Evolutionary conservation across 2,329 filamentous ascomycete genomes (phyloP), one percentile per base, ranked within the genome.

Genomic region (Dothistroma pini): DNA sequence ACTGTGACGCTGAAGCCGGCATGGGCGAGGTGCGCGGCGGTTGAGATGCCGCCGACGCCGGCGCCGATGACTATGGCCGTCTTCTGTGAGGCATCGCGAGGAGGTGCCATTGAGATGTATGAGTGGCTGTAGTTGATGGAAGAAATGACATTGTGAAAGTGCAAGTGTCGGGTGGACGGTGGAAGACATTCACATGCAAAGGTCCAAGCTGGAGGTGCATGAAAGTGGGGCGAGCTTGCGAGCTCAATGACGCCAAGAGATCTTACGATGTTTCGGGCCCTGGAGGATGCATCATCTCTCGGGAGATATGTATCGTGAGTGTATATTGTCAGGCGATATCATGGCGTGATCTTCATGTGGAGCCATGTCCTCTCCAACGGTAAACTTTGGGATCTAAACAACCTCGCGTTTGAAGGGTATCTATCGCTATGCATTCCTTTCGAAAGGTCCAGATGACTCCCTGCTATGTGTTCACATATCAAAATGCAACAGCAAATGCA

Each of bases 1-100:
- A 91, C 86, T 0, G 87, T 91, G n/a, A 91, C 89, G 35, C 81
- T 73, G 72, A 88, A 86, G 44, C 89, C 89, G 1, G 87, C 83
- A 70, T 87, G 87, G 54, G 87, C 86, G 11, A 91, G 83, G 51
- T 89, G 84, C 1, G 89, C 88, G 59, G 89, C 70, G 1, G 85
- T 86, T n/a, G 87, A 83, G 48, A 90, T 84, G 61, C 89, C 89
- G 55, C 89, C 89, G 51, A 85, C 85, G 61, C 89, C 89, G 32
- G 89, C 88, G 64, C 88, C 83, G 60, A 85, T 77, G 31, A 86
- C 75, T 47, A 85, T 78, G 29, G 80, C 83, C 49, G 76, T 83
- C 70, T 79, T 81, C 19, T 25, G 57, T 25, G 22, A 32, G 31
- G 16, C 51, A 6, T 34, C 22, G n/a, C 21, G 22, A 11, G 49